These are phyloP conservation scores for Microcyclospora tardicrescens DNA, from an alignment of 2,329 filamentous ascomycete genomes.

Conservation along the genomic window DNA sequence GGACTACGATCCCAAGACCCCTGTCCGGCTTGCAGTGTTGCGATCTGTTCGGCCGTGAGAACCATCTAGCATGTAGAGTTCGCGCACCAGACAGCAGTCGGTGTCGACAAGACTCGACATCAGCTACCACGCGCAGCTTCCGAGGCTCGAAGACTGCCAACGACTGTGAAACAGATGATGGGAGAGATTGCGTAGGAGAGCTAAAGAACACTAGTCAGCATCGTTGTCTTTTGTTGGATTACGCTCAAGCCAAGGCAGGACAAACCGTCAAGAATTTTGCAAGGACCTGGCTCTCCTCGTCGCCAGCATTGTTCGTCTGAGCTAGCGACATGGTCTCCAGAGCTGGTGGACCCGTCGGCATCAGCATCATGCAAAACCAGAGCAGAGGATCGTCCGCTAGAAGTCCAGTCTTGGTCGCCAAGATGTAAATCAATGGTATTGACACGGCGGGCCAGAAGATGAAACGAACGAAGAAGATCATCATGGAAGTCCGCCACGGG, in stretches of 20 bases:
- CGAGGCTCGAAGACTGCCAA: slow-evolving; percentile 29
- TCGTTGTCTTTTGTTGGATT: too few species aligned
- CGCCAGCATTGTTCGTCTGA: slow-evolving; percentile 35
- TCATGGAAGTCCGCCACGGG: slow-evolving; percentile 37
- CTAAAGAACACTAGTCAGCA: slow-evolving; percentile 11
- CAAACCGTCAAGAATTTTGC: slow-evolving; percentile 37
- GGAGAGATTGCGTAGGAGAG: slow-evolving; percentile 32
- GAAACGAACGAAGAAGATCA: slow-evolving; percentile 45
- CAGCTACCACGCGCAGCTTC: slow-evolving; percentile 17
- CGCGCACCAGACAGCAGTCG: too few species aligned
- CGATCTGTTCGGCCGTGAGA: too few species aligned
- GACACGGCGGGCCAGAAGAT: slow-evolving; percentile 43
- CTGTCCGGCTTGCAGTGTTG: too few species aligned
- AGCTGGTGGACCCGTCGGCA: slow-evolving; percentile 43
- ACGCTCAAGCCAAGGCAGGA: background rate
- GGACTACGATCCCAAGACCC: too few species aligned
- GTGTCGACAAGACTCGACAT: background rate
- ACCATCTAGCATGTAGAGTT: too few species aligned
- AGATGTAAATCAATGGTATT: slow-evolving; percentile 41
- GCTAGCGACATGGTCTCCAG: slow-evolving; percentile 41
- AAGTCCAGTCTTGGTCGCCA: slow-evolving; percentile 41
- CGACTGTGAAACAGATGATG: slow-evolving; percentile 31
- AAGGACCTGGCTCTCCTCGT: slow-evolving; percentile 40
- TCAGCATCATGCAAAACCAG: slow-evolving; percentile 53
- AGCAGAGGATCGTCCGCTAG: slow-evolving; percentile 48